Conservation (phyloP, 2,329 filamentous ascomycete genomes). For the Herpomyces periplanetae region DNA sequence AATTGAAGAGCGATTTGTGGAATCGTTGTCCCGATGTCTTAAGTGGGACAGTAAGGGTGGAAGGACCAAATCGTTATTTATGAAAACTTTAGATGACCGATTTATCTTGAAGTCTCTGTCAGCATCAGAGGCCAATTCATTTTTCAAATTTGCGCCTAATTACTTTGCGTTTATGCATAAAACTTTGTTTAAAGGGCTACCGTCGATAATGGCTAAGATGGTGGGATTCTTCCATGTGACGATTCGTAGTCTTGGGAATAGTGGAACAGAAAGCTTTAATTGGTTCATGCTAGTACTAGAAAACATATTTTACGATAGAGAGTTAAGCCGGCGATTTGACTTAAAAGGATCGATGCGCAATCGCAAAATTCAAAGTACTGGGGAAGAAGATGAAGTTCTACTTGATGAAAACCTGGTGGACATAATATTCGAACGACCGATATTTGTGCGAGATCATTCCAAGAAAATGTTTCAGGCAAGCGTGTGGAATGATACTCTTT, state of each 20-base stretch:
- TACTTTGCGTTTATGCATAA: slow-evolving; percentile 96
- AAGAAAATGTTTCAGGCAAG: slow-evolving; percentile 68
- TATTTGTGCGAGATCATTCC: slow-evolving; percentile 79
- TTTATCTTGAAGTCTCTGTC: slow-evolving; percentile 73
- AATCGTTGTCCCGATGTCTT: slow-evolving; percentile 67
- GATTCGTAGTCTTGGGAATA: slow-evolving; percentile 74
- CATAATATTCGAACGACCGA: slow-evolving; percentile 82
- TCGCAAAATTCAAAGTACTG: slow-evolving; percentile 76
- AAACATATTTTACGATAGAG: slow-evolving; percentile 83
- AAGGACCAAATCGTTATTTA: slow-evolving; percentile 83
- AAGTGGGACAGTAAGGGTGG: slow-evolving; percentile 96
- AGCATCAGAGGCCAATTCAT: slow-evolving; percentile 62
- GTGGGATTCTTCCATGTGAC: slow-evolving; percentile 87
- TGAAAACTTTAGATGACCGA: slow-evolving; percentile 80
- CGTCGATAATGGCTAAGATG: slow-evolving; percentile 95
- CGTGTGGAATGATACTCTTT: slow-evolving; percentile 91
- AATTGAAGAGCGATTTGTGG: slow-evolving; percentile 64
- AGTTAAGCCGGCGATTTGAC: slow-evolving; percentile 47
- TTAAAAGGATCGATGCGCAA: slow-evolving; percentile 96
- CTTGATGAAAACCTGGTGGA: slow-evolving; percentile 97
- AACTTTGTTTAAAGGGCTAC: slow-evolving; percentile 68
- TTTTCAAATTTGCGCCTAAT: slow-evolving; percentile 70
- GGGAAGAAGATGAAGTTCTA: slow-evolving; percentile 77
- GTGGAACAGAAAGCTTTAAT: slow-evolving; percentile 69
- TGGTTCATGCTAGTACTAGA: slow-evolving; percentile 84